These are phyloP conservation scores for Boehmeria nivea DNA, from an alignment of 306 rosid species.

Conservation along the genomic window DNA sequence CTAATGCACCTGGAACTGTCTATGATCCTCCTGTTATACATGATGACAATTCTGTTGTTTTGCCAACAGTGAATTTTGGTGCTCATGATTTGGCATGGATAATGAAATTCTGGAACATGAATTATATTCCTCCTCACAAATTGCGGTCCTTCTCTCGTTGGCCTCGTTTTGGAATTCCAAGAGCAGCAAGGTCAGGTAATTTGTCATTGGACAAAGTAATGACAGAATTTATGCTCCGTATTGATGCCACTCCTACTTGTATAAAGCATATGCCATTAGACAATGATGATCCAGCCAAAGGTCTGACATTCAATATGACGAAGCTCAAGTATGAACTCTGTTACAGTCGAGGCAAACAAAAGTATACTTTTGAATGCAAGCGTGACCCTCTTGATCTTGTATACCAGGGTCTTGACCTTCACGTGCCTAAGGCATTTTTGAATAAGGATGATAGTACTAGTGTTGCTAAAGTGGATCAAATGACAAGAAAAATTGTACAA, in stretches of 20 bases:
- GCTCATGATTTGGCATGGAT: slow-evolving; percentile 99
- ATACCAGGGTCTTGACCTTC: slow-evolving; percentile 94
- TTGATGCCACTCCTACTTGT: slow-evolving; percentile 75
- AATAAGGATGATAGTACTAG: slow-evolving; percentile 59
- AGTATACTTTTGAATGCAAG: slow-evolving; percentile 81
- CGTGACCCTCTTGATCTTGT: slow-evolving; percentile 89
- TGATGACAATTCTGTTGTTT: slow-evolving; percentile 34
- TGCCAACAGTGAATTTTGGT: slow-evolving; percentile 80
- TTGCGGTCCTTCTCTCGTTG: slow-evolving; percentile 87
- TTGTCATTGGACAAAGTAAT: slow-evolving; percentile 91
- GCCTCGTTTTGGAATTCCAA: slow-evolving; percentile 93
- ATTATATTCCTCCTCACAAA: slow-evolving; percentile 91
- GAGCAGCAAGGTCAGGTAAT: slow-evolving; percentile 82
- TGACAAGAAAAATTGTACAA: slow-evolving; percentile 68
- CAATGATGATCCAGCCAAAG: slow-evolving; percentile 97
- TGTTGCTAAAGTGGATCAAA: slow-evolving; percentile 69
- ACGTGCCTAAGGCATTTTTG: slow-evolving; percentile 60
- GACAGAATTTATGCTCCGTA: slow-evolving; percentile 94
- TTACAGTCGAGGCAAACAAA: slow-evolving; percentile 86
- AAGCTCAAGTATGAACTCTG: slow-evolving; percentile 76
- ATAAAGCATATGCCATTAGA: slow-evolving; percentile 85
- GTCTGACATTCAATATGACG: slow-evolving; percentile 76
- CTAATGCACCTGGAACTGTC: slow-evolving; percentile 45
- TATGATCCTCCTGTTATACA: slow-evolving; percentile 47
- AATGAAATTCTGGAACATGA: slow-evolving; percentile 65